Base-by-base conservation (phyloP, 169 alveolate species). In the Cryptosporidium parvum region DNA sequence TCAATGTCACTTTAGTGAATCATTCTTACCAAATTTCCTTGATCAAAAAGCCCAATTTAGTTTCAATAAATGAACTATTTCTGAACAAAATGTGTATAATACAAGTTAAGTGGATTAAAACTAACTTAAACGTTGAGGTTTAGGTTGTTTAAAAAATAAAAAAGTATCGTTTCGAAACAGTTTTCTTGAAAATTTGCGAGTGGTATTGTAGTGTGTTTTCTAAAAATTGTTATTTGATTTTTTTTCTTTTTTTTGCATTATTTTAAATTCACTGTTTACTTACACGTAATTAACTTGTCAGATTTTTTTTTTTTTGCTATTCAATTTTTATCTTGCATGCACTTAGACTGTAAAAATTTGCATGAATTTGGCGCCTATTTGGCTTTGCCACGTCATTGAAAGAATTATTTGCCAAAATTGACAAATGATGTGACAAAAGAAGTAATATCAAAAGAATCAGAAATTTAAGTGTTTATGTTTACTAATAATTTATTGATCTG, bases 91-190 rank as follows among this genome's bases (percentile, higher is more conserved):
- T 65, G 53, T 65, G 21, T 65, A 65, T 14, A 14, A 5, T 8
- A 0, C 18, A 33, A 29, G 29, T 8, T 31, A 37, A 65, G 12
- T 56, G 35, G 9, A 44, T 39, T 44, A 44, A 42, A 62, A 33
- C 48, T 59, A 75, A 75, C 89, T 59, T 80, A 80, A 80, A 80
- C 75, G 75, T 59, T 62, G 75, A 80, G 89, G 89, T 80, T 80
- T 80, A 59, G 89, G 89, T 80, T 72, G 33, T 16, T 59, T 65
- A 37, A n/a, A 37, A 33, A n/a, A 23, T 8, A 56, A 10, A 23
- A 18, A 23, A 16, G 31, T 26, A 21, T 56, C 3, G 35, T n/a
- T 3, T 48, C 48, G 8, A 56, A 56, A 26, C 67, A 56, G 35
- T 56, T 56, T 56, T 56, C 67, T 56, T 56, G 29, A 56, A 53